phyloP scores from a whole-genome alignment of 306 rosid species.

The Quercus wislizeni region DNA sequence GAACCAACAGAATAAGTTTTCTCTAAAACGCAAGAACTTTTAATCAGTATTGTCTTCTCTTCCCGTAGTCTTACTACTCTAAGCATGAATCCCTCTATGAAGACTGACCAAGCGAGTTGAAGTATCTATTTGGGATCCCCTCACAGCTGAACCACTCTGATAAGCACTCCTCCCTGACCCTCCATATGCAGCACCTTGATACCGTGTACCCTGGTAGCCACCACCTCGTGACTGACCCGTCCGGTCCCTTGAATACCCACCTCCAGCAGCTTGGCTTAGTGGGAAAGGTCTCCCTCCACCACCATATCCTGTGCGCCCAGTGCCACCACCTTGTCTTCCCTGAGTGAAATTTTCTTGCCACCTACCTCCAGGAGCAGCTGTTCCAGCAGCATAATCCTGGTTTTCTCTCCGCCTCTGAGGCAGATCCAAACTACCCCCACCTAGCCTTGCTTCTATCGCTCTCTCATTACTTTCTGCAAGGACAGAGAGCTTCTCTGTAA shows the following conservation, averaged over 20 bases:
- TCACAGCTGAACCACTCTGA: conserved; percentile 44
- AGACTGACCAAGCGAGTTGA: conserved; percentile 87
- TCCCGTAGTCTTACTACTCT: not conserved
- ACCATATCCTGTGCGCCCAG: conserved; percentile 63
- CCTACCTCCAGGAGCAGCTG: conserved; percentile 43
- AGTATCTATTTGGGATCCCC: conserved; percentile 67
- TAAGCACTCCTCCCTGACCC: conserved; percentile 57
- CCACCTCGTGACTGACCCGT: conserved; percentile 39
- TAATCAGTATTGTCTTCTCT: not conserved
- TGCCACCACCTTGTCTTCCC: conserved; percentile 61
- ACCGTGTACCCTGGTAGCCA: conserved; percentile 52
- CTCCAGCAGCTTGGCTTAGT: conserved; percentile 42
- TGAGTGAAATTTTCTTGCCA: conserved; percentile 73
- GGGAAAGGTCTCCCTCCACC: conserved; percentile 50
- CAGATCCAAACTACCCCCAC: conserved; percentile 88
- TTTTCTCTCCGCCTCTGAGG: conserved; percentile 75
- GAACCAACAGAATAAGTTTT: not conserved
- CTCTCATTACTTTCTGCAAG: conserved; percentile 89
- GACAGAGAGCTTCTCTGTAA: conserved; percentile 78
- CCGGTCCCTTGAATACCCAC: conserved; percentile 49
- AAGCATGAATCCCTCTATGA: conserved; percentile 60
- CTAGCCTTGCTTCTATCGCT: conserved; percentile 73
- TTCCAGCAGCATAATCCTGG: conserved; percentile 71
- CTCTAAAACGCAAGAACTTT: not conserved
- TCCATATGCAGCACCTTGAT: conserved; percentile 56